Evolutionary conservation across 371 early-diverging fungal genomes (phyloP).

Genomic region (Syncephalastrum racemosum): DNA sequence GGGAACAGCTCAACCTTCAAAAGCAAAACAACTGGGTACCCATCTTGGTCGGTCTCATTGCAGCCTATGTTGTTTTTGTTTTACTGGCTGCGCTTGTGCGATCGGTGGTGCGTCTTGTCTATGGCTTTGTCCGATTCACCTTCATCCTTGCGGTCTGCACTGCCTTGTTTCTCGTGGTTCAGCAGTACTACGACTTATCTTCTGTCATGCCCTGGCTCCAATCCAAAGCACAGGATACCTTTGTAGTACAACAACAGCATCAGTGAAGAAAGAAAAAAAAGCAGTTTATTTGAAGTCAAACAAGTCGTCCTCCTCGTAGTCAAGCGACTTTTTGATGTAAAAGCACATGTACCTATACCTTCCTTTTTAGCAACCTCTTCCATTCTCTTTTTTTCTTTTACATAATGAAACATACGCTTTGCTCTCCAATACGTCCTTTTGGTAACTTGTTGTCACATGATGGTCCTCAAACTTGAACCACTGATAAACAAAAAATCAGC

Average conservation of each 20-base stretch:
- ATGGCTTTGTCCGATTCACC: conserved; percentile 41
- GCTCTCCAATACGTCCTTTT: conserved; percentile 75
- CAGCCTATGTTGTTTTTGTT: conserved; percentile 32
- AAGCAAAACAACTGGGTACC: conserved; percentile 29
- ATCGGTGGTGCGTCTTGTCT: conserved; percentile 31
- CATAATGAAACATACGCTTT: conserved; percentile 61
- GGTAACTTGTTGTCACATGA: conserved; percentile 67
- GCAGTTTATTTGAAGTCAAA: conserved; percentile 8
- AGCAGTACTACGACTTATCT: conserved; percentile 18
- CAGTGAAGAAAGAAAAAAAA: neutral
- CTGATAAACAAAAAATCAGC: conserved; percentile 30
- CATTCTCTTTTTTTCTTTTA: no score
- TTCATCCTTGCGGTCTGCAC: conserved; percentile 27
- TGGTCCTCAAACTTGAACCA: conserved; percentile 95
- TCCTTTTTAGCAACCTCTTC: no score
- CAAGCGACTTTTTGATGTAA: conserved; percentile 72
- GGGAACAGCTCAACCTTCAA: conserved; percentile 30
- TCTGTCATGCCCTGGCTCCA: no score
- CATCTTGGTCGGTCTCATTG: conserved; percentile 26
- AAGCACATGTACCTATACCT: conserved; percentile 83
- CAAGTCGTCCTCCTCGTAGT: conserved; percentile 42
- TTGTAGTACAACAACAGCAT: conserved; percentile 7
- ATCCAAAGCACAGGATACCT: conserved; percentile 2
- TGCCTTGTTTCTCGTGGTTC: conserved; percentile 18
- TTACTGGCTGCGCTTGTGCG: conserved; percentile 27